Base-by-base conservation (phyloP, 306 rosid species). In the Begonia loranthoides region DNA sequence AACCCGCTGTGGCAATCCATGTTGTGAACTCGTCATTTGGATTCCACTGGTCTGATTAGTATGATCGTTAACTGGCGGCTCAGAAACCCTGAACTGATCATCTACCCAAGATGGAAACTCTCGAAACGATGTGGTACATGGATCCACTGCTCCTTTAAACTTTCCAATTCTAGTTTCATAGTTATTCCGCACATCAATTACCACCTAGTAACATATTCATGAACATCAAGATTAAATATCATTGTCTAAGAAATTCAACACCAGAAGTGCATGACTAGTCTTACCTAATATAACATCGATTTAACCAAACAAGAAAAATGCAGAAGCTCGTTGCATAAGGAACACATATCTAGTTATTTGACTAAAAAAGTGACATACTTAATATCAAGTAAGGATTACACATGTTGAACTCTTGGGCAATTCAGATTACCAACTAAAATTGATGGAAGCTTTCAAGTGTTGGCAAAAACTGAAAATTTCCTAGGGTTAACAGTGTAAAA, bases 21-120 rank as follows among this genome's bases (percentile, higher is more conserved):
- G 61, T 56, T 74, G 66, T 15, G 69, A 56, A 67, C 24, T 68
- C 22, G 62, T 75, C 17, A 9, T 54, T 61, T 63, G 69, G 15
- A 62, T 69, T 50, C 58, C 68, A 54, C 40, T 66, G 51, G 56
- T 66, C 52, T 44, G 58, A 57, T 54, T 70, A 51, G 82, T 50
- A 53, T 57, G 62, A 57, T 59, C 49, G 9, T 33, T 22, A 45
- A 70, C 73, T 16, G 44, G 46, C 56, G 44, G 46, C 56, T 71
- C 40, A 8, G 48, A 57, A 63, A 67, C 68, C 60, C 56, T 70
- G 64, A 89, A 79, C 56, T 64, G 76, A 63, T 79, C 83, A 24
- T 82, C 90, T 40, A 82, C 87, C 97, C 97, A 89, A 52, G 78
- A 63, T 12, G 97, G 97, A 60, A 89, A 89, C 69, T 89, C 87